Conservation (phyloP, 139 green algal genomes). For the Chlorella sorokiniana region DNA sequence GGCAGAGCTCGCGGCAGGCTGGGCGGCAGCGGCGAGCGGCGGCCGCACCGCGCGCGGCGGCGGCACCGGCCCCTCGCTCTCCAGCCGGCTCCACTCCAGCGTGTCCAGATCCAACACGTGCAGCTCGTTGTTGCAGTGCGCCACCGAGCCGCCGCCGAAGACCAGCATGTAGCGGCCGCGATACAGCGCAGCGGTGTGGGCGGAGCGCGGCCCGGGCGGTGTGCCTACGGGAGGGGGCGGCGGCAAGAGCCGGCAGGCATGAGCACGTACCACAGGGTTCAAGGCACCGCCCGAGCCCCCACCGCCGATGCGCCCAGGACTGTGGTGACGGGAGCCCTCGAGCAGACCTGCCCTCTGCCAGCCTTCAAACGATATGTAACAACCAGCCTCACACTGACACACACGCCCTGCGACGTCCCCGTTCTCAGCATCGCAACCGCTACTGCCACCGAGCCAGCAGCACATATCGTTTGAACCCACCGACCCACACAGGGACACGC, state of each 20-base stretch:
- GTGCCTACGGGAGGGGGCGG: slow-evolving; percentile 16
- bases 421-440: too few relatives aligned
- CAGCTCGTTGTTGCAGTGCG: slow-evolving; percentile 88
- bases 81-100: slow-evolving; percentile 61
- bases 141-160: slow-evolving; percentile 84
- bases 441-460: not conserved
- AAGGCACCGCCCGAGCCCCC: too few relatives aligned
- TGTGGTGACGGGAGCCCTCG: too few relatives aligned
- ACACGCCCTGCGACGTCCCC: too few relatives aligned
- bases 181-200: slow-evolving; percentile 64
- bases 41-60: slow-evolving; percentile 71
- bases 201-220: slow-evolving; percentile 67
- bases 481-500: not conserved
- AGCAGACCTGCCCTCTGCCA: too few relatives aligned
- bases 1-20: too few relatives aligned
- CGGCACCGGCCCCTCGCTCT: slow-evolving; percentile 54
- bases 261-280: not conserved
- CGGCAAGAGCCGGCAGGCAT: not conserved
- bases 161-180: slow-evolving; percentile 65
- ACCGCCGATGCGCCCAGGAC: too few relatives aligned
- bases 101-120: slow-evolving; percentile 81
- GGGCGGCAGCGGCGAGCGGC: not conserved
- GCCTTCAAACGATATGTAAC: too few relatives aligned
- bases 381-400: too few relatives aligned
- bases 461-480: not conserved